Evolutionary conservation across 2,329 filamentous ascomycete genomes (phyloP).

Genomic region (Fusarium sarcochroum): DNA sequence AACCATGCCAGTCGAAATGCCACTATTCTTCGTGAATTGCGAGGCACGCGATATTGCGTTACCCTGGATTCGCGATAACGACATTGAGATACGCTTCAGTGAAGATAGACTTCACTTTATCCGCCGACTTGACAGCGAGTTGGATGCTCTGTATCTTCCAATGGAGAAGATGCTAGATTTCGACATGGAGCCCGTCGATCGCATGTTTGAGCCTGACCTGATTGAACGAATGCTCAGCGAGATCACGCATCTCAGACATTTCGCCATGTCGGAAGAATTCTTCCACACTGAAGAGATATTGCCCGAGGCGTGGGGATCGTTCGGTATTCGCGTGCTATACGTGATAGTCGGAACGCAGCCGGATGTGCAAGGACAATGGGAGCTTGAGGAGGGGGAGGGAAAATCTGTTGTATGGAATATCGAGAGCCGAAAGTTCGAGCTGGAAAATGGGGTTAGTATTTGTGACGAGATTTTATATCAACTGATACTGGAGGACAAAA

Average conservation of each 20-base stretch:
- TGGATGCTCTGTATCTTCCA: slow-evolving; percentile 26
- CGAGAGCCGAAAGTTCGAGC: not conserved
- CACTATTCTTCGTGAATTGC: slow-evolving; percentile 9
- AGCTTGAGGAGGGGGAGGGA: slow-evolving; percentile 2
- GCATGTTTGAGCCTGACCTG: not conserved
- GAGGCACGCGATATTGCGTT: slow-evolving; percentile 17
- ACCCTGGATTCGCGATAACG: slow-evolving; percentile 2
- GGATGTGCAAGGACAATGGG: slow-evolving; percentile 2
- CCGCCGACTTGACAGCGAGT: slow-evolving; percentile 5
- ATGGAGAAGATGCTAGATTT: not conserved
- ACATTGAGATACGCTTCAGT: not conserved
- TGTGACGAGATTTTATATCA: not conserved
- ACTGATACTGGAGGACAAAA: not conserved
- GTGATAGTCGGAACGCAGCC: slow-evolving; percentile 15
- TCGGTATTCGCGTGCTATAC: not conserved
- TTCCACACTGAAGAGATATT: accelerated
- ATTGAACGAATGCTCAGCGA: not conserved
- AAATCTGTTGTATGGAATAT: not conserved
- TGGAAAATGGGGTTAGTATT: not conserved
- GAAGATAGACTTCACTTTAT: not conserved
- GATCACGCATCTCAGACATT: not conserved
- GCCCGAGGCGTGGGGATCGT: not conserved
- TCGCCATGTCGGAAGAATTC: slow-evolving; percentile 4
- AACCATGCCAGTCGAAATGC: not conserved
- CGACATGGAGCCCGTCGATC: not conserved